Conservation (phyloP, 1,284 basidiomycete species). For the Peniophora sp. region DNA sequence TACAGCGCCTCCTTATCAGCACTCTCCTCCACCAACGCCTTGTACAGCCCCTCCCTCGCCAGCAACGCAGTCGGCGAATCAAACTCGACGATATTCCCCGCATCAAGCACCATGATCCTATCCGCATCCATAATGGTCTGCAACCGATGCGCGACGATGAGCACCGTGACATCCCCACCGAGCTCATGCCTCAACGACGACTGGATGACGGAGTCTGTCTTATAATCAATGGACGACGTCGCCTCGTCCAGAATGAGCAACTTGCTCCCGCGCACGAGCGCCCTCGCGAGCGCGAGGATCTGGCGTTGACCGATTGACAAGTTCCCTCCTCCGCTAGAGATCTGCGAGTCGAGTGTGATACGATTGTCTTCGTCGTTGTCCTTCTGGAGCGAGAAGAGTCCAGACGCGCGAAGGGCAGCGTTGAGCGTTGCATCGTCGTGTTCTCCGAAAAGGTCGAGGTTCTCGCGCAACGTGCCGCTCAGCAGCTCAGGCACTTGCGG, state of each 20-base stretch:
- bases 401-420: slow-evolving; percentile 45
- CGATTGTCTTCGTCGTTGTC: slow-evolving; percentile 40
- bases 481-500: slow-evolving; percentile 52
- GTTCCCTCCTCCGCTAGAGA: slow-evolving; percentile 31
- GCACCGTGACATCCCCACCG: slow-evolving; percentile 19
- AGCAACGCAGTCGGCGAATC: slow-evolving; percentile 26
- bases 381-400: slow-evolving; percentile 42
- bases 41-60: slow-evolving; percentile 22
- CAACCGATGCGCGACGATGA: slow-evolving; percentile 29
- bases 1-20: slow-evolving; percentile 26
- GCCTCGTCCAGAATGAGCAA: slow-evolving; percentile 28
- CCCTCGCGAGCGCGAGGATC: slow-evolving; percentile 32
- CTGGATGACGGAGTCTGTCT: slow-evolving; percentile 24
- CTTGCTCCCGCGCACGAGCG: slow-evolving; percentile 24
- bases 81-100: slow-evolving; percentile 28
- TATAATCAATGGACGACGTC: slow-evolving; percentile 14
- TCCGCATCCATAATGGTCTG: slow-evolving; percentile 28
- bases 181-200: slow-evolving; percentile 22
- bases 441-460: slow-evolving; percentile 66
- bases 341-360: slow-evolving; percentile 26
- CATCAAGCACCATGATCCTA: slow-evolving; percentile 27
- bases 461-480: slow-evolving; percentile 47
- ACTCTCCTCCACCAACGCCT: slow-evolving; percentile 28
- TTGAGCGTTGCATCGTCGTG: slow-evolving; percentile 61
- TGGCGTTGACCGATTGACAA: slow-evolving; percentile 45